Conservation (phyloP, 805 yeast species). For the Yarrowia bubula region DNA sequence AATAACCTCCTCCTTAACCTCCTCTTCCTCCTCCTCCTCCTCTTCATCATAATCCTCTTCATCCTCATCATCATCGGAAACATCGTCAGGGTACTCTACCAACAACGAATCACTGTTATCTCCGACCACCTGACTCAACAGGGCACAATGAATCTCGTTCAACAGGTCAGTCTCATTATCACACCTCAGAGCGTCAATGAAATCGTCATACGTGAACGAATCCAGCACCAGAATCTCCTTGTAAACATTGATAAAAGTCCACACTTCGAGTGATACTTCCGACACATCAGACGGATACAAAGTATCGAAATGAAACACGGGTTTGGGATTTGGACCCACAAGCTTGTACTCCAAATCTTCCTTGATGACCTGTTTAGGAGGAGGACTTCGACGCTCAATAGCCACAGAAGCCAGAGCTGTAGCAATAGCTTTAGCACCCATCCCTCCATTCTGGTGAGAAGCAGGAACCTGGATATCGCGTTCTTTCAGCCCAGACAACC, state of each 20-base stretch:
- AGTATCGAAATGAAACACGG: constrained; percentile 25
- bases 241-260: constrained; percentile 75
- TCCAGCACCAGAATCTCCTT: constrained; percentile 63
- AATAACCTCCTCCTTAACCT: constrained; percentile 32
- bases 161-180: constrained; percentile 52
- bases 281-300: constrained; percentile 28
- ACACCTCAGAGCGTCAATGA: constrained; percentile 52
- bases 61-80: constrained; percentile 35
- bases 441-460: background rate
- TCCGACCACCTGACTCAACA: constrained; percentile 55
- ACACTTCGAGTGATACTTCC: constrained; percentile 51
- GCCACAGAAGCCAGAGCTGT: background rate
- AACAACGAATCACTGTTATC: constrained; percentile 44
- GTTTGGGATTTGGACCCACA: constrained; percentile 14
- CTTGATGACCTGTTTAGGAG: constrained; percentile 22
- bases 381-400: constrained; percentile 1
- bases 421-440: background rate
- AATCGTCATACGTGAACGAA: constrained; percentile 78
- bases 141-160: constrained; percentile 67
- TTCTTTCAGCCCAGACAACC: constrained; percentile 1
- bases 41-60: constrained; percentile 36
- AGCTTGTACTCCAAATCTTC: constrained; percentile 26
- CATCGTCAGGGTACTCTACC: constrained; percentile 37
- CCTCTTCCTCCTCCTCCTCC: constrained; percentile 35
- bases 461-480: background rate